These are phyloP conservation scores for Penicillium capsulatum DNA, from an alignment of 2,329 filamentous ascomycete species.

Conservation along the genomic window DNA sequence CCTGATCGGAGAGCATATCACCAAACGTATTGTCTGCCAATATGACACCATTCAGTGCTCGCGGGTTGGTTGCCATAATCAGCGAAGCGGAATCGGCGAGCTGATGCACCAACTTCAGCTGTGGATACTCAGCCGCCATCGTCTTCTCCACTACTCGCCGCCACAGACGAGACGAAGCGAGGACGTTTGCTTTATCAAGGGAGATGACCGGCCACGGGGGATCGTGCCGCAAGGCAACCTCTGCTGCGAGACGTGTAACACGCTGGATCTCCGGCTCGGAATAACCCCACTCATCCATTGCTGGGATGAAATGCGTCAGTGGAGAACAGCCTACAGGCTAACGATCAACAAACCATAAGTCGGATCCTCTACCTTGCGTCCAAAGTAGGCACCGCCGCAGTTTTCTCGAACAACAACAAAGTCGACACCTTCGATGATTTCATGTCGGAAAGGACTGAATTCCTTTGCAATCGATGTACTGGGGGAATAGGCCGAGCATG, in stretches of 20 bases:
- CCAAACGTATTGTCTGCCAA: slow-evolving; percentile 88
- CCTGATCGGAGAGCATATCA: slow-evolving; percentile 89
- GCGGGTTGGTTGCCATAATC: slow-evolving; percentile 87
- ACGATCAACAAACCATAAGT: no score
- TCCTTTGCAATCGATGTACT: no score
- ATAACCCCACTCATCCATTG: slow-evolving; percentile 79
- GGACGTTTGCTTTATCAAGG: slow-evolving; percentile 89
- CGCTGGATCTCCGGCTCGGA: slow-evolving; percentile 75
- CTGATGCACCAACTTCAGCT: slow-evolving; percentile 75
- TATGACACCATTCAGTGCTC: slow-evolving; percentile 76
- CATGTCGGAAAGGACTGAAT: slow-evolving; percentile 74
- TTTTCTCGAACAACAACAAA: slow-evolving; percentile 57
- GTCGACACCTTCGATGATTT: slow-evolving; percentile 76
- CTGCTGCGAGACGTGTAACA: slow-evolving; percentile 70
- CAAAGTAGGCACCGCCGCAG: slow-evolving; percentile 43
- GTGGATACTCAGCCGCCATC: slow-evolving; percentile 77
- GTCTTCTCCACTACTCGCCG: slow-evolving; percentile 74
- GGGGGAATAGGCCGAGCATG: slow-evolving; percentile 62
- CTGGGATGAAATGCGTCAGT: no score
- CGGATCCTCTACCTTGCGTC: slow-evolving; percentile 36
- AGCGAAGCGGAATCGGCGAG: slow-evolving; percentile 88
- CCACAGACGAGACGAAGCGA: slow-evolving; percentile 83
- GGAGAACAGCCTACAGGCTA: no score
- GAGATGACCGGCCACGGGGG: slow-evolving; percentile 73
- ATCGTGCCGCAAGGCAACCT: slow-evolving; percentile 67